phyloP scores from a whole-genome alignment of 305 asterid species.

The Fraxinus ornus region DNA sequence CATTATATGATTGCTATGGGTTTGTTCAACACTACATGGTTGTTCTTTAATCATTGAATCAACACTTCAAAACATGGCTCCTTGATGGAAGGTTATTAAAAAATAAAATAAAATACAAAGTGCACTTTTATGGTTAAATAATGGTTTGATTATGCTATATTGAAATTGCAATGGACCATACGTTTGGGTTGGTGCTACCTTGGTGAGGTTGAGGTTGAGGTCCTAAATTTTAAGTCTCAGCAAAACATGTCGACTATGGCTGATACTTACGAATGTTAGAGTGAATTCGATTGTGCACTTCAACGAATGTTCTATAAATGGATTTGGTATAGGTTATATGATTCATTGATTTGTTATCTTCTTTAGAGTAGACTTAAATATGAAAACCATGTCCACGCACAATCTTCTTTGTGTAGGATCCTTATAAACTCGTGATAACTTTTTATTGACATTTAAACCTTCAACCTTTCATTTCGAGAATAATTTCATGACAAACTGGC shows the following conservation, averaged over 20 bases:
- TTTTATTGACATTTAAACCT: background rate
- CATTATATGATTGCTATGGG: background rate
- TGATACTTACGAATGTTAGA: background rate
- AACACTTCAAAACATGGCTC: background rate
- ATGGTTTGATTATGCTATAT: background rate
- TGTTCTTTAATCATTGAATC: background rate
- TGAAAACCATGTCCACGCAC: background rate
- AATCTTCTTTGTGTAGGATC: background rate
- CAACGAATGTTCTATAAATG: background rate
- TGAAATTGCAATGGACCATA: background rate
- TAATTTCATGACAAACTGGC: background rate
- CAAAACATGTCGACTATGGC: background rate
- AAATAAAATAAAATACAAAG: background rate
- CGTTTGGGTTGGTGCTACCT: background rate
- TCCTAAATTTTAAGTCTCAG: background rate
- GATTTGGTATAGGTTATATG: background rate
- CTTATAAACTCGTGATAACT: background rate
- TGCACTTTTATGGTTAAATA: background rate
- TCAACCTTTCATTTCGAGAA: background rate
- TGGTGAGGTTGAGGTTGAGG: background rate
- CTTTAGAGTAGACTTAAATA: background rate
- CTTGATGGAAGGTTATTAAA: background rate
- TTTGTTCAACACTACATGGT: background rate
- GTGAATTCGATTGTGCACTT: background rate
- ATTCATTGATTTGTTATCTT: background rate